These are phyloP conservation scores for Trichaptum fuscoviolaceum DNA, from an alignment of 768 basidiomycete genomes.

Conservation along the genomic window DNA sequence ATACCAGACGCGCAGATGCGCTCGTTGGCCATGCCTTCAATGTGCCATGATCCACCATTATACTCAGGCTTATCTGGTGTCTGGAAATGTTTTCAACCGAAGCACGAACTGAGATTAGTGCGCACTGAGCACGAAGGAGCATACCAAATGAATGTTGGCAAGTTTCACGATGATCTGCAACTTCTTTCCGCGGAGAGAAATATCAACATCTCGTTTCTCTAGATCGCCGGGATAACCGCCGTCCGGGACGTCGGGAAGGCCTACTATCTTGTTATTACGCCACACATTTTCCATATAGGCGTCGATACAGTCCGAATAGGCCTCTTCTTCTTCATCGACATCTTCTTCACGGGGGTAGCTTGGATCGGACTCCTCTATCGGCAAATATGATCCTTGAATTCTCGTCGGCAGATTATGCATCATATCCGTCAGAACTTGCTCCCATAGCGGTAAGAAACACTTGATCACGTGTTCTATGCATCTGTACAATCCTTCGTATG, in stretches of 20 bases:
- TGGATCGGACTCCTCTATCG: not conserved
- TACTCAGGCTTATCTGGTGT: conserved; percentile 34
- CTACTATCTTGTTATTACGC: conserved; percentile 34
- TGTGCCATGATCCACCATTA: conserved; percentile 33
- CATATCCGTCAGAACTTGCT: conserved; percentile 20
- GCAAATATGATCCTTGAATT: conserved; percentile 6
- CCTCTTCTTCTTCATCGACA: conserved; percentile 11
- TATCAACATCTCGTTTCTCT: conserved; percentile 29
- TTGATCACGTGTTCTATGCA: conserved; percentile 17
- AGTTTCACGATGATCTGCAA: conserved; percentile 38
- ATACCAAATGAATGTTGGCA: conserved; percentile 24
- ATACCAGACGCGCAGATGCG: conserved; percentile 18
- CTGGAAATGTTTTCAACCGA: conserved; percentile 27
- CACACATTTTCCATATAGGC: conserved; percentile 10
- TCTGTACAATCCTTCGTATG: conserved; percentile 7
- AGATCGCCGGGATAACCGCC: conserved; percentile 42
- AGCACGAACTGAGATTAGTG: conserved; percentile 28
- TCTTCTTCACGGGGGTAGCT: not conserved
- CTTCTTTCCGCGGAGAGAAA: conserved; percentile 14
- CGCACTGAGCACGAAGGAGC: conserved; percentile 22
- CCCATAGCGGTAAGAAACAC: conserved; percentile 27
- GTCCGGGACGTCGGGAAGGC: conserved; percentile 39
- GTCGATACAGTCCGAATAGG: conserved; percentile 8
- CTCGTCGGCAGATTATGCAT: conserved; percentile 12
- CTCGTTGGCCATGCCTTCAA: conserved; percentile 29